Evolutionary conservation across 2,329 filamentous ascomycete genomes (phyloP).

Genomic region (Calonectria pauciramosa): DNA sequence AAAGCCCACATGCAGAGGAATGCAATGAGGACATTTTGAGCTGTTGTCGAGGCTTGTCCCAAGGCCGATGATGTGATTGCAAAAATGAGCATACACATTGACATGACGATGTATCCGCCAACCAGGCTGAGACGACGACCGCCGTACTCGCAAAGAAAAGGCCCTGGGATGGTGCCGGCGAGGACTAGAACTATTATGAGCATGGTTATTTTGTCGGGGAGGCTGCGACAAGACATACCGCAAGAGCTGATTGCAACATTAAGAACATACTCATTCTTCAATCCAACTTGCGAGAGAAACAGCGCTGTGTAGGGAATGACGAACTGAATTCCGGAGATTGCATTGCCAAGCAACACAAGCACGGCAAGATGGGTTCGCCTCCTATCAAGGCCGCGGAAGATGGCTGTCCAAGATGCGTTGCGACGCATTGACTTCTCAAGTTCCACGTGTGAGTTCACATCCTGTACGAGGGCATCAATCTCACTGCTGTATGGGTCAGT

Average conservation of each 20-base stretch:
- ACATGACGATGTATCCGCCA: slow-evolving; percentile 1
- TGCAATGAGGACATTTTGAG: background rate
- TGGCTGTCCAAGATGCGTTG: background rate
- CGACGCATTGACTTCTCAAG: background rate
- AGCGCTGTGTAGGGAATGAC: slow-evolving; percentile 17
- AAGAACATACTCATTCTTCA: background rate
- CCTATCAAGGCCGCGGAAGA: background rate
- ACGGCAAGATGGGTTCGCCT: slow-evolving; percentile 6
- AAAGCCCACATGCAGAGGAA: slow-evolving; percentile 16
- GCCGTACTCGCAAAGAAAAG: slow-evolving; percentile 6
- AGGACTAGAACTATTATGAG: background rate
- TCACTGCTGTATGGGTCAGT: background rate
- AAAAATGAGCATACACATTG: slow-evolving; percentile 7
- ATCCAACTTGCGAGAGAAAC: slow-evolving; percentile 1
- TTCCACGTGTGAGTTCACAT: background rate
- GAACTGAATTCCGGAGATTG: slow-evolving; percentile 4
- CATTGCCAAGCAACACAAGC: background rate
- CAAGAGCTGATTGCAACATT: slow-evolving; percentile 17
- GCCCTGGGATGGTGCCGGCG: slow-evolving; percentile 4
- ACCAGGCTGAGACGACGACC: background rate
- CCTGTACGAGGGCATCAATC: background rate
- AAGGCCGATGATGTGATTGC: background rate
- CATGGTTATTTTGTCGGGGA: no score
- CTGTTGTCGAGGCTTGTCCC: background rate
- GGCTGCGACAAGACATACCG: background rate